Conservation (phyloP, 805 yeast genomes). For the Candida jianshihensis region DNA sequence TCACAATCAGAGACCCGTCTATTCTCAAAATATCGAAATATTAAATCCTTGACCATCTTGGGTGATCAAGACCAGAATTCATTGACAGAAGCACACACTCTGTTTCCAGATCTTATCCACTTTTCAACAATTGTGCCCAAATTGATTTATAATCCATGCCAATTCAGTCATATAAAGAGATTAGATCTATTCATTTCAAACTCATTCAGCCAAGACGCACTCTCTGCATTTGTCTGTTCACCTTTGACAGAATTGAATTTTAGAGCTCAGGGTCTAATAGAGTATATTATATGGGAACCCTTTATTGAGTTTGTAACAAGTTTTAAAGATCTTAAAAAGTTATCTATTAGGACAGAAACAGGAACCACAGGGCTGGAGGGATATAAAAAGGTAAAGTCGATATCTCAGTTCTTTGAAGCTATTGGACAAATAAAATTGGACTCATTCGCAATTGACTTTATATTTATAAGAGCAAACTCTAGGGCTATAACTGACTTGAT, state of each 20-base stretch:
- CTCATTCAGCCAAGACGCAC: too few species aligned
- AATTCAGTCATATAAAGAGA: too few species aligned
- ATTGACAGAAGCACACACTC: too few species aligned
- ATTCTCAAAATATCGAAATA: too few species aligned
- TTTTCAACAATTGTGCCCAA: too few species aligned
- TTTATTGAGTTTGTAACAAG: background rate
- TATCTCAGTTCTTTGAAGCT: slow-evolving; percentile 2
- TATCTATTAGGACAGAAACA: slow-evolving; percentile 7
- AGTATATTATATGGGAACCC: background rate
- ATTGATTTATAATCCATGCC: too few species aligned
- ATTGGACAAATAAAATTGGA: background rate
- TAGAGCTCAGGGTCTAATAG: slow-evolving; percentile 1
- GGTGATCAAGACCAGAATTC: slow-evolving; percentile 4
- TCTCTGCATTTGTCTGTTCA: slow-evolving; percentile 1
- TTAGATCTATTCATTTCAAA: slow-evolving; percentile 12
- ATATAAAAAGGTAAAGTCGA: background rate
- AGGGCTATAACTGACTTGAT: too few species aligned
- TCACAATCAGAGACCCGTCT: too few species aligned
- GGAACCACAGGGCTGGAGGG: too few species aligned
- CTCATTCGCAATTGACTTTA: slow-evolving; percentile 3
- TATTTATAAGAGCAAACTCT: slow-evolving; percentile 4
- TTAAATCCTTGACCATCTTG: slow-evolving; percentile 11
- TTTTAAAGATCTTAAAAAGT: background rate
- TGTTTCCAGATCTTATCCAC: too few species aligned
- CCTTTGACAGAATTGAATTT: slow-evolving; percentile 9